Evolutionary conservation across 2,329 filamentous ascomycete genomes (phyloP).

Genomic region (Fusarium chlamydosporum): DNA sequence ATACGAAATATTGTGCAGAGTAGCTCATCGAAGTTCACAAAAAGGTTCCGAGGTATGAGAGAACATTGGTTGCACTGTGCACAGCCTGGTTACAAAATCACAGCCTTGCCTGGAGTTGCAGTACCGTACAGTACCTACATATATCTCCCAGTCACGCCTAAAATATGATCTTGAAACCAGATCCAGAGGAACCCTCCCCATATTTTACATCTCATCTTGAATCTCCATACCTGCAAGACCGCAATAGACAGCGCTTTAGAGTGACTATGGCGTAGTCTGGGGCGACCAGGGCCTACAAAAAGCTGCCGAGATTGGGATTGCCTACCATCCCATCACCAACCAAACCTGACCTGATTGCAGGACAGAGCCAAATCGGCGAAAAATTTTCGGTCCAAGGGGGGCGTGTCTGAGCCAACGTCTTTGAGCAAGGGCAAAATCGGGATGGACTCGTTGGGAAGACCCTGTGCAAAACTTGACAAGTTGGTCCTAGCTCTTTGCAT

Average conservation of each 20-base stretch:
- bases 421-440: conserved; percentile 46
- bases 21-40: conserved; percentile 17
- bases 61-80: conserved; percentile 25
- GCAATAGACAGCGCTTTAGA: conserved; percentile 10
- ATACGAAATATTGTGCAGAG: background rate
- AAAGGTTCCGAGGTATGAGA: conserved; percentile 22
- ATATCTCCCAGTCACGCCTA: conserved; percentile 27
- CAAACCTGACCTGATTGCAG: conserved; percentile 8
- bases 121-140: conserved; percentile 1
- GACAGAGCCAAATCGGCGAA: conserved; percentile 37
- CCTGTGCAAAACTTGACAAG: conserved; percentile 39
- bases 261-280: conserved; percentile 30
- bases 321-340: conserved; percentile 13
- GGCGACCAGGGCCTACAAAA: conserved; percentile 36
- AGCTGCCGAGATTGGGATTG: conserved; percentile 40
- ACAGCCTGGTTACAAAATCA: background rate
- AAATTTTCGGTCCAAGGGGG: conserved; percentile 49
- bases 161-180: conserved; percentile 13
- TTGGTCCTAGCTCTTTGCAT: conserved; percentile 49
- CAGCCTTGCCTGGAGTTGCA: conserved; percentile 20
- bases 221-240: conserved; percentile 15
- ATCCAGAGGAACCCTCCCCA: conserved; percentile 25
- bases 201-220: conserved; percentile 35
- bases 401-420: conserved; percentile 13
- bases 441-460: conserved; percentile 24